Evolutionary conservation across 1,284 basidiomycete genomes (phyloP), one percentile per base, ranked within the genome.

Genomic region (Ganoderma lucidum): DNA sequence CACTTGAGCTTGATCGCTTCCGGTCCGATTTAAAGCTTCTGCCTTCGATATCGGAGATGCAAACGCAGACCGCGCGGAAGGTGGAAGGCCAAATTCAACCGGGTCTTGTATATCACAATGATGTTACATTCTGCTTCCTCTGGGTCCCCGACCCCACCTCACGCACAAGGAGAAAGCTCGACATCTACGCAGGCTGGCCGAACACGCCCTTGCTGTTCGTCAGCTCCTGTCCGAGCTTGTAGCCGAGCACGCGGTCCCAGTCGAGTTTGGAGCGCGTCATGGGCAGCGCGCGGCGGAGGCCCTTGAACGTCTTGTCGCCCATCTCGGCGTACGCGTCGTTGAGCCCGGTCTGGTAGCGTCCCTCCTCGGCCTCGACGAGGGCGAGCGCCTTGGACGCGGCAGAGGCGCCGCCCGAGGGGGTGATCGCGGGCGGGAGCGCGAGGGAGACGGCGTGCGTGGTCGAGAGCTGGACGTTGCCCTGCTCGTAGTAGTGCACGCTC

Each of bases 401-500:
- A 1, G 88, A 81, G 32, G 81, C 80, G 3, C 89, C 85, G 8
- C 87, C 79, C 2, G 86, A 82, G 2, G 85, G 82, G 3, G 83
- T 78, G 55, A 91, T 82, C 1, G 86, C 83, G 19, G 87, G 78
- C 2, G 94, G 92, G 48, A 95, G 85, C 5, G 85, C 80, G 75
- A 96, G 85, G 8, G 88, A 87, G 45, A 93, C 80, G 17, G 83
- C 82, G 77, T 96, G 92, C 2, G 85, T 88, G 8, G 96, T 93
- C 32, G 90, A 86, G 42, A 98, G 86, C 87, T 98, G 96, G 41
- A 97, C 96, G 78, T 97, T 97, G 76, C 96, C 96, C 81, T 97
- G 96, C 80, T 98, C 96, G 78, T 96, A 98, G 79, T 98, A 98
- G 80, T 98, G 96, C 32, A 97, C 92, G 76, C 96, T 94, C 60